Evolutionary conservation across 352 stramenopile genomes (phyloP).

Genomic region (Pythium phragmiticola): DNA sequence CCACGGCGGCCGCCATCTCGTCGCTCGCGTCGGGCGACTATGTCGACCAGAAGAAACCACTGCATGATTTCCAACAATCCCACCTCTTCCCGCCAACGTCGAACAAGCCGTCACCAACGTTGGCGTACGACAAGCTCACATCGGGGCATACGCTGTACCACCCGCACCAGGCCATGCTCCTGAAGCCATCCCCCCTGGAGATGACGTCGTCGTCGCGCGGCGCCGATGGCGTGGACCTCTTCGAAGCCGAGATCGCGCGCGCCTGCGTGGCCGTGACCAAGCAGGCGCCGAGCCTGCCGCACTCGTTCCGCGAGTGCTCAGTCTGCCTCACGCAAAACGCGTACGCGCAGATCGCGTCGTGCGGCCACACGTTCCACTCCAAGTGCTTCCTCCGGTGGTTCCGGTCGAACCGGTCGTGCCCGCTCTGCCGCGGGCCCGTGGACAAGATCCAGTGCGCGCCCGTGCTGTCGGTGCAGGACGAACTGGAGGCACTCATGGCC

Average conservation of each 20-base stretch:
- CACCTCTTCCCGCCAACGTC: not conserved
- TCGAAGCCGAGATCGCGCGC: conserved; percentile 65
- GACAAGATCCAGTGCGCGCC: conserved; percentile 59
- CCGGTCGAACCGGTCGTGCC: conserved; percentile 68
- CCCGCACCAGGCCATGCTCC: not conserved
- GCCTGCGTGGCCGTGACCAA: conserved; percentile 54
- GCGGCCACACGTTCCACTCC: conserved; percentile 78
- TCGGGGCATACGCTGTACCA: not conserved
- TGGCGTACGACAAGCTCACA: conserved; percentile 15
- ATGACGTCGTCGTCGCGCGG: not conserved
- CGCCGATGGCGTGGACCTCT: conserved; percentile 46
- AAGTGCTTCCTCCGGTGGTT: conserved; percentile 83
- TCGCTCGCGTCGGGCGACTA: conserved; percentile 28
- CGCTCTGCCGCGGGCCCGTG: conserved; percentile 61
- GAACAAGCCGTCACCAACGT: not conserved
- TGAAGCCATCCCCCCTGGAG: not conserved
- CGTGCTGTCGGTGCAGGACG: conserved; percentile 48
- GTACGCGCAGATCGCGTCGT: conserved; percentile 62
- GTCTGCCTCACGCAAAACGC: conserved; percentile 75
- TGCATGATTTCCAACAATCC: not conserved
- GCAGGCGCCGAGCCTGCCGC: conserved; percentile 41
- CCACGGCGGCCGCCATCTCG: conserved; percentile 31
- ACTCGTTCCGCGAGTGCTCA: conserved; percentile 66
- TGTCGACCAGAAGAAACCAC: not conserved
- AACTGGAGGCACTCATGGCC: conserved; percentile 77